These are phyloP conservation scores for Daldinia grandis DNA, from an alignment of 495 filamentous ascomycete species.

Conservation along the genomic window DNA sequence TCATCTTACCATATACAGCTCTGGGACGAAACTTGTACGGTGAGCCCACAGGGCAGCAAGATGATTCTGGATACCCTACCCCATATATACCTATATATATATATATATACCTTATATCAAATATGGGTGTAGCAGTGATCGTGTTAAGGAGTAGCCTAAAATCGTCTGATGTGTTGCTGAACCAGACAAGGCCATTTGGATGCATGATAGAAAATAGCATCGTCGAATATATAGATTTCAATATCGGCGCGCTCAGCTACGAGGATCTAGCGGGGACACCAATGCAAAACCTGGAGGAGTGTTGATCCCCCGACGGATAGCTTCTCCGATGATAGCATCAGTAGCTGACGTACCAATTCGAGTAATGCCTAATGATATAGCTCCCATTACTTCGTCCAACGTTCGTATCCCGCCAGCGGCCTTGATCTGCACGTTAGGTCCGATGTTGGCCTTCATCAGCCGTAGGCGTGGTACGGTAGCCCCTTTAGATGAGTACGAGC, in stretches of 20 bases:
- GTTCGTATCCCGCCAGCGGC: slow-evolving; percentile 63
- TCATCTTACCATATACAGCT: neutral
- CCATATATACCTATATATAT: too few relatives aligned
- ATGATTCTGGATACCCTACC: too few relatives aligned
- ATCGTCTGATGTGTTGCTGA: too few relatives aligned
- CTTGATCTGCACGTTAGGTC: slow-evolving; percentile 61
- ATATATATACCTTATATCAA: too few relatives aligned
- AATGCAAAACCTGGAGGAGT: slow-evolving; percentile 49
- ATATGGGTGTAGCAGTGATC: too few relatives aligned
- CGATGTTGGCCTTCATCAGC: slow-evolving; percentile 61
- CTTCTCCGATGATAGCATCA: slow-evolving; percentile 62
- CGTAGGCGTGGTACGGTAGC: slow-evolving; percentile 59
- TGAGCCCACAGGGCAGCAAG: too few relatives aligned
- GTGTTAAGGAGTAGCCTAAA: too few relatives aligned
- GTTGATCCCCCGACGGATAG: slow-evolving; percentile 58
- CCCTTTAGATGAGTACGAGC: slow-evolving; percentile 60
- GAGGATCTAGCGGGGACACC: slow-evolving; percentile 13
- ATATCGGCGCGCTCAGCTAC: neutral
- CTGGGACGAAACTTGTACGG: too few relatives aligned
- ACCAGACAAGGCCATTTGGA: neutral
- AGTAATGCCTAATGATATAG: slow-evolving; percentile 51
- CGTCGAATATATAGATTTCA: neutral
- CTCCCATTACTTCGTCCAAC: slow-evolving; percentile 55
- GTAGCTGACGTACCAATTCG: slow-evolving; percentile 65
- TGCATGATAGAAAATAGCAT: neutral